A percentile compares a stretch with the other conserved stretches of the same genome.
Evolutionary conservation across 768 basidiomycete genomes (phyloP).

Genomic region (Boletus rubescentipes): DNA sequence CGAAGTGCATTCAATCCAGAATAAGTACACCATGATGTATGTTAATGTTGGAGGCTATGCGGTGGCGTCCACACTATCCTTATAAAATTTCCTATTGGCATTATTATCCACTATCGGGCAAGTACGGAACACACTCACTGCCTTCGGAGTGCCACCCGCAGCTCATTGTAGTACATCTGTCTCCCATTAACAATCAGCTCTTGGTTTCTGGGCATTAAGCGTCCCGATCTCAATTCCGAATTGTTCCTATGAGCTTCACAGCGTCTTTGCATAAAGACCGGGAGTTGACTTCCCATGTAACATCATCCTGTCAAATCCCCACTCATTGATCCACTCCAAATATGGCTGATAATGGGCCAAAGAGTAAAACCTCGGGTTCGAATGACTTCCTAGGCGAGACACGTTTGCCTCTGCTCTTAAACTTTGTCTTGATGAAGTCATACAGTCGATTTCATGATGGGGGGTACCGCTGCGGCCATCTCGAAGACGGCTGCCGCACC

Average conservation of each 20-base stretch:
- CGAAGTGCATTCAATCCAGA: too few relatives aligned
- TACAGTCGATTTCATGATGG: constrained; percentile 39
- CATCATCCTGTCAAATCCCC: constrained; percentile 13
- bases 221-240: constrained; percentile 3
- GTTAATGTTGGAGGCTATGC: not conserved
- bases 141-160: not conserved
- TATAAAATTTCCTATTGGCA: too few relatives aligned
- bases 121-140: constrained; percentile 5
- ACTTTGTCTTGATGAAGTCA: not conserved
- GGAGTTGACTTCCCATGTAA: too few relatives aligned
- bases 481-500: constrained; percentile 41
- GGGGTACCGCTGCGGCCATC: constrained; percentile 35
- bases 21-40: too few relatives aligned
- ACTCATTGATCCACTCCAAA: constrained; percentile 10
- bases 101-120: constrained; percentile 1
- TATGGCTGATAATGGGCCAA: constrained; percentile 10
- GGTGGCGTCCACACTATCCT: not conserved
- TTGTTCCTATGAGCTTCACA: constrained; percentile 11
- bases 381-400: constrained; percentile 22
- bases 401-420: not conserved
- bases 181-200: not conserved
- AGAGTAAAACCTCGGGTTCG: not conserved
- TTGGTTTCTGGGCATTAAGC: not conserved
- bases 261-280: constrained; percentile 6
- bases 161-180: not conserved